Conservation (phyloP, 164 flowering plant species). For the Hamamelis virginiana region DNA sequence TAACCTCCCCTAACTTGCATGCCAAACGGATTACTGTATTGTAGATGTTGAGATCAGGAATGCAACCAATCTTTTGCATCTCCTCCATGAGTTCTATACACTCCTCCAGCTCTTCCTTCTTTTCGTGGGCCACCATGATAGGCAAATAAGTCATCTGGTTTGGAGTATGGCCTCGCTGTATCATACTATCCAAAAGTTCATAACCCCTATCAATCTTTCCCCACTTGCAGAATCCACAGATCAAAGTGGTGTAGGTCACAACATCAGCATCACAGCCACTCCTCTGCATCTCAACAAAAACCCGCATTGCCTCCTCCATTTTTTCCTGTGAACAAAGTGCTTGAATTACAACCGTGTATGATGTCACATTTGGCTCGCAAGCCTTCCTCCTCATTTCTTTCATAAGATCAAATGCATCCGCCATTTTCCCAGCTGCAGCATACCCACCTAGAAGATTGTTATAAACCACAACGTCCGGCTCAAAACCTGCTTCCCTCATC, state of each 20-base stretch:
- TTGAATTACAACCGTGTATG: slow-evolving; percentile 78
- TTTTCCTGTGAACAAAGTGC: slow-evolving; percentile 63
- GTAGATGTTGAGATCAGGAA: slow-evolving; percentile 63
- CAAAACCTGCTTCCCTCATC: slow-evolving; percentile 76
- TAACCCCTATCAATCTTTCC: slow-evolving; percentile 64
- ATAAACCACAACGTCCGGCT: slow-evolving; percentile 80
- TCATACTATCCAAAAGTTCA: slow-evolving; percentile 73
- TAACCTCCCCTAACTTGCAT: slow-evolving; percentile 72
- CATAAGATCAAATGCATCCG: slow-evolving; percentile 70
- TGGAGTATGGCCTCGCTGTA: slow-evolving; percentile 57
- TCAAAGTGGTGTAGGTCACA: slow-evolving; percentile 75
- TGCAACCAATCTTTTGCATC: slow-evolving; percentile 57
- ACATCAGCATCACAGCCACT: slow-evolving; percentile 77
- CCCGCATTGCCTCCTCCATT: slow-evolving; percentile 77
- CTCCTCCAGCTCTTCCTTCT: slow-evolving; percentile 81
- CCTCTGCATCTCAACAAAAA: slow-evolving; percentile 64
- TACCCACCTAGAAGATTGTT: slow-evolving; percentile 78
- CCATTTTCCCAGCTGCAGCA: slow-evolving; percentile 64
- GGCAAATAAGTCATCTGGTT: slow-evolving; percentile 63
- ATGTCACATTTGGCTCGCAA: slow-evolving; percentile 76
- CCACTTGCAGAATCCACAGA: slow-evolving; percentile 87
- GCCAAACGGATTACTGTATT: slow-evolving; percentile 71
- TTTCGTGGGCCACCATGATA: slow-evolving; percentile 79
- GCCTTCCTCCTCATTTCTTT: slow-evolving; percentile 72
- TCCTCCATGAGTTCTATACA: slow-evolving; percentile 62